Evolutionary conservation across 805 yeast genomes (phyloP).

Genomic region (Kodamaea jinghongensis): DNA sequence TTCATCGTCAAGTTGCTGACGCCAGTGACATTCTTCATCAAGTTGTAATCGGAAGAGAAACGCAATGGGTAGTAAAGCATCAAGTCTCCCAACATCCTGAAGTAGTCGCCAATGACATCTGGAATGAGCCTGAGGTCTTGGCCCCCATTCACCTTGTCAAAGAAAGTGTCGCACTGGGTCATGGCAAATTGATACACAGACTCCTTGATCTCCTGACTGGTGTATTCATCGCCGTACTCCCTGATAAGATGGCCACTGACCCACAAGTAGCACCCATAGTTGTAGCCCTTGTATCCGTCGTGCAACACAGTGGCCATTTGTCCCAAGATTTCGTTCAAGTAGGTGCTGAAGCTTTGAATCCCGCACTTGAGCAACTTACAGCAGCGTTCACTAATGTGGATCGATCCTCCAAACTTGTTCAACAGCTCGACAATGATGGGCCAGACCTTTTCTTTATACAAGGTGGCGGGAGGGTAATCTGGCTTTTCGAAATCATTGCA

Average conservation of each 20-base stretch:
- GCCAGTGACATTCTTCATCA: slow-evolving; percentile 53
- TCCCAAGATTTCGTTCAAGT: slow-evolving; percentile 56
- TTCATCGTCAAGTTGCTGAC: slow-evolving; percentile 54
- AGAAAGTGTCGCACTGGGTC: slow-evolving; percentile 61
- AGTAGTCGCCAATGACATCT: slow-evolving; percentile 83
- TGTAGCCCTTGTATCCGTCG: slow-evolving; percentile 65
- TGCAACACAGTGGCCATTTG: slow-evolving; percentile 65
- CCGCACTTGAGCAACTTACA: slow-evolving; percentile 66
- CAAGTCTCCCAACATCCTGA: slow-evolving; percentile 73
- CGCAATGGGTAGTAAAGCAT: slow-evolving; percentile 69
- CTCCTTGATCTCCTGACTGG: slow-evolving; percentile 45
- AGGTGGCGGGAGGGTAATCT: slow-evolving; percentile 50
- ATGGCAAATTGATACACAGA: slow-evolving; percentile 74
- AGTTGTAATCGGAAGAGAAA: slow-evolving; percentile 43
- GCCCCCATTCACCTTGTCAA: slow-evolving; percentile 26
- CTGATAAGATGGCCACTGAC: slow-evolving; percentile 79
- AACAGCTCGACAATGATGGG: slow-evolving; percentile 53
- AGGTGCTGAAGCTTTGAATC: slow-evolving; percentile 59
- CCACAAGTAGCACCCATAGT: slow-evolving; percentile 84
- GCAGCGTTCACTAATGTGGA: slow-evolving; percentile 70
- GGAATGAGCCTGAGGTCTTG: slow-evolving; percentile 43
- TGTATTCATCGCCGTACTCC: slow-evolving; percentile 57
- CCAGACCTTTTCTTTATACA: slow-evolving; percentile 54
- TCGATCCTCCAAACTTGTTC: slow-evolving; percentile 53
- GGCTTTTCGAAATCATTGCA: slow-evolving; percentile 40